Evolutionary conservation across 169 alveolate species (phyloP).

Genomic region (Cryptosporidium tyzzeri): DNA sequence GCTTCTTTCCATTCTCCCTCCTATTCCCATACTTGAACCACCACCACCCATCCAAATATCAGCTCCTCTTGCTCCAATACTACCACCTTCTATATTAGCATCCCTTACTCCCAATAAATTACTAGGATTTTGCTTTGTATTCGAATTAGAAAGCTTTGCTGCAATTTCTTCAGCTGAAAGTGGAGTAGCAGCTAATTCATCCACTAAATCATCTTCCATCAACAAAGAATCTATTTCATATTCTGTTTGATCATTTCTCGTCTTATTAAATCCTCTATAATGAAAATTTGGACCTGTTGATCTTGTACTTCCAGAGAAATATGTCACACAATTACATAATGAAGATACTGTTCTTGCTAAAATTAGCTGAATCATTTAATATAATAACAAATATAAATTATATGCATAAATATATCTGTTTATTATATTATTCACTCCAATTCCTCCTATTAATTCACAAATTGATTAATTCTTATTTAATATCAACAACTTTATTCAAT

Average conservation of each 20-base stretch:
- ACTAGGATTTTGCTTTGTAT: not conserved
- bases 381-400: constrained; percentile 2
- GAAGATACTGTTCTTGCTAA: constrained; percentile 72
- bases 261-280: constrained; percentile 64
- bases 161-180: constrained; percentile 74
- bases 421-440: too few relatives aligned
- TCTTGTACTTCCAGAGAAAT: constrained; percentile 49
- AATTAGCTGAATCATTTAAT: constrained; percentile 68
- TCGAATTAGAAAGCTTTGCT: constrained; percentile 48
- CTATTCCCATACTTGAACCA: constrained; percentile 11
- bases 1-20: not conserved
- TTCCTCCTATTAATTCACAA: too few relatives aligned
- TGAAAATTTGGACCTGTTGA: constrained; percentile 35
- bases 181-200: constrained; percentile 71
- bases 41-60: constrained; percentile 23
- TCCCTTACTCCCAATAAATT: constrained; percentile 7
- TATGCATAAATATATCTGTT: not conserved
- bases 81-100: not conserved
- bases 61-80: constrained; percentile 10
- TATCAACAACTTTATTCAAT: too few relatives aligned
- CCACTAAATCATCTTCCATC: constrained; percentile 71
- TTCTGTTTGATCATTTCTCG: constrained; percentile 60
- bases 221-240: constrained; percentile 66
- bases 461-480: not conserved
- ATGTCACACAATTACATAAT: constrained; percentile 72